Percentiles rank a stretch among this genome's conserved stretches.
Conservation (phyloP, 768 basidiomycete species). For the Saitozyma sp. region DNA sequence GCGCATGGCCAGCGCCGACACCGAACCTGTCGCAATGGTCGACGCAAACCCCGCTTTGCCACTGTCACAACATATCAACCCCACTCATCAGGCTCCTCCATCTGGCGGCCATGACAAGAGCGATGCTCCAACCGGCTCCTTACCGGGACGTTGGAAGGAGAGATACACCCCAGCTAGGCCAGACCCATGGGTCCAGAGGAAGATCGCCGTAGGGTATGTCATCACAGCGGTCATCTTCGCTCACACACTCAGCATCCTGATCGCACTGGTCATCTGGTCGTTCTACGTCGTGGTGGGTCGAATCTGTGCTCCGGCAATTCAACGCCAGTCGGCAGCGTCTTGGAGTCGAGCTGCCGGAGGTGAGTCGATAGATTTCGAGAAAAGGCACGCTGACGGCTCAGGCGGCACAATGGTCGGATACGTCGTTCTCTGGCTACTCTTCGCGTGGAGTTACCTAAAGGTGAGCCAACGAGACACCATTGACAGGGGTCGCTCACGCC, state of each 20-base stretch:
- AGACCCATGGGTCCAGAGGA: slow-evolving; percentile 31
- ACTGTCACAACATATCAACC: neutral
- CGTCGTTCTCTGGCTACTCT: slow-evolving; percentile 65
- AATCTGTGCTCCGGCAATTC: slow-evolving; percentile 72
- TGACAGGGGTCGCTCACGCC: too few species aligned
- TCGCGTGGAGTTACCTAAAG: slow-evolving; percentile 74
- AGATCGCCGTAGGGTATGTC: slow-evolving; percentile 27
- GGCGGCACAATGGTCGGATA: slow-evolving; percentile 70
- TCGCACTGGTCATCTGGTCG: slow-evolving; percentile 66
- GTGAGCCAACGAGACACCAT: too few species aligned
- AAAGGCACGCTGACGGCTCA: slow-evolving; percentile 43
- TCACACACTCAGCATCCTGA: slow-evolving; percentile 53
- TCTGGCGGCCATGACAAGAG: too few species aligned
- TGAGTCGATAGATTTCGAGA: slow-evolving; percentile 56
- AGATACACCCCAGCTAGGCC: slow-evolving; percentile 13
- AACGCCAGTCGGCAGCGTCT: slow-evolving; percentile 54
- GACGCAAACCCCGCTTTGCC: neutral
- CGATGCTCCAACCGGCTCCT: neutral
- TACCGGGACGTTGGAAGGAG: slow-evolving; percentile 2
- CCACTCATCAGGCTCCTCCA: too few species aligned
- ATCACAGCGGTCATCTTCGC: neutral
- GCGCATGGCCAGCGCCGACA: slow-evolving; percentile 3
- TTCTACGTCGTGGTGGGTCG: slow-evolving; percentile 75
- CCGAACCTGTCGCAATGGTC: slow-evolving; percentile 1
- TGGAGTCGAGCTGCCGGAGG: slow-evolving; percentile 64